Evolutionary conservation across 495 filamentous ascomycete genomes (phyloP), one percentile per base, ranked within the genome.

Genomic region (Talaromyces wortmannii): DNA sequence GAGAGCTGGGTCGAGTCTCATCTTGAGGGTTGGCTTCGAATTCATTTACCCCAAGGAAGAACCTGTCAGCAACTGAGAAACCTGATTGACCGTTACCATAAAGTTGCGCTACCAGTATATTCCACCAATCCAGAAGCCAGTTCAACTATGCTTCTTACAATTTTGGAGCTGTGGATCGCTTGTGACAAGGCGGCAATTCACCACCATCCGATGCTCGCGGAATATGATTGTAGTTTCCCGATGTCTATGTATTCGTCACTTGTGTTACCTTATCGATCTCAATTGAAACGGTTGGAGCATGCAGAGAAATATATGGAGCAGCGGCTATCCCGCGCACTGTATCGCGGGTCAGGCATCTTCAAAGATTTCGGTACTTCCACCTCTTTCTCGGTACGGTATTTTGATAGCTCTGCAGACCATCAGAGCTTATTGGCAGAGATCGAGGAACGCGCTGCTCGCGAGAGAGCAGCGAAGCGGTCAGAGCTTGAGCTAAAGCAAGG

Each of bases 161-260:
- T 77, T 7, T 60, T 86, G 59, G 81, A 87, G 31, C 58, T 88
- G 0, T 89, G 83, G 83, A 56, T 83, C 31, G 75, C 78, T 29
- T 59, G 71, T 36, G 84, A 88, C 57, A 77, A 68, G 44, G 1
- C 18, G 7, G 47, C 18, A 49, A 31, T 49, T 30, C 0, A 70
- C 72, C 10, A 17, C 53, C 2, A 51, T 60, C 0, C 68, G 70
- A 49, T 85, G 6, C 59, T 90, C 0, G 44, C 31, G 1, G 64
- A 84, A 0, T 89, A 85, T 59, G 63, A 78, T 12, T 68, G 78
- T 0, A 74, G 68, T 2, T 66, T 90, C 42, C 69, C 73, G 0
- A 13, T 51, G 0, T 55, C 44, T 5, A n/a, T 77, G 0, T 68
- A 87, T 7, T 32, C 78, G 11, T 63, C 69, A 0, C 63, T 87